Evolutionary conservation across 805 yeast genomes (phyloP), one percentile per base, ranked within the genome.

Genomic region (Tanozyma kutaoensis): DNA sequence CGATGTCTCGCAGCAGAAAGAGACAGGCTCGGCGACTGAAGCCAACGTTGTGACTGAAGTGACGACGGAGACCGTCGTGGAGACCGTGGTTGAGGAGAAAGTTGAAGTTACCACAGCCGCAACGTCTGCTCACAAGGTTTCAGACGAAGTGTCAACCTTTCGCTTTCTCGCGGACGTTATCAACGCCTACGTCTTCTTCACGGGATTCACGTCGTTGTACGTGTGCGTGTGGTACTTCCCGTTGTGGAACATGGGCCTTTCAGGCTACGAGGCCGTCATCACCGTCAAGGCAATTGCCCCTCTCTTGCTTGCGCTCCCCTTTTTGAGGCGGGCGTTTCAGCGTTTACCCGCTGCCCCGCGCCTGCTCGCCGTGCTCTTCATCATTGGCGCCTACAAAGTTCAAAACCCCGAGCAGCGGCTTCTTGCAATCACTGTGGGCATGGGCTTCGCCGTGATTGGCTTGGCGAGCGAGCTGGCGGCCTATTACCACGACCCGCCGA

Each of bases 191-290:
- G 62, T 82, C 30, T 82, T 81, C 48, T 91, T 96, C 95, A 65
- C 96, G 0, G 74, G 75, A 14, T 36, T 72, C 23, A 79, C 97
- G 3, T 71, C 95, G 0, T 58, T 91, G 32, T 77, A 84, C 24
- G 66, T 91, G 30, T 74, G 91, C 44, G 74, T 91, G 27, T 91
- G 98, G 98, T 82, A 81, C 57, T 91, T 91, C 64, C 98, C 98
- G 8, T 61, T 91, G 35, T 91, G 98, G 98, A 70, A 79, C 46
- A 85, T 91, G 96, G 97, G 96, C 5, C 77, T 91, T 24, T 79
- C 94, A 2, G 98, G 98, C 4, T 86, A 80, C 48, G 98, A 91
- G 53, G 78, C 78, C 1, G 66, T 73, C 3, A 60, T 82, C 21
- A 15, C 17, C 17, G 17, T 15, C 7, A 5, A 5, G 17, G 17